A percentile compares a stretch with the other conserved stretches of the same genome.
phyloP scores from a whole-genome alignment of 768 basidiomycete species.

The Rhizopogon vesiculosus region DNA sequence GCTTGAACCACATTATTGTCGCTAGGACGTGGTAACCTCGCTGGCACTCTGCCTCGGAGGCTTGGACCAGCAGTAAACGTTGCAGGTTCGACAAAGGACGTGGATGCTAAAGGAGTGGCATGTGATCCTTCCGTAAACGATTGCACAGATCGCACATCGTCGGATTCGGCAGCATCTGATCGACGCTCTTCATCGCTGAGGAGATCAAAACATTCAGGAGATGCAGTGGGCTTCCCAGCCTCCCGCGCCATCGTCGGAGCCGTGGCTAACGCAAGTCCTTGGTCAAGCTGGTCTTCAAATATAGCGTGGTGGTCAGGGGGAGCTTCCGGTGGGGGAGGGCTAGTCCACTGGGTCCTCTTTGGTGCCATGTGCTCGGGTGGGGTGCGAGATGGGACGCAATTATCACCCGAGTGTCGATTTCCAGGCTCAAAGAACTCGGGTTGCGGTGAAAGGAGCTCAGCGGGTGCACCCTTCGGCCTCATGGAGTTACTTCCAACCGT shows the following conservation, averaged over 20 bases:
- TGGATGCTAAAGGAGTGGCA: slow-evolving; percentile 13
- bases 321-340: slow-evolving; percentile 77
- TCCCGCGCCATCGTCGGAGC: slow-evolving; percentile 58
- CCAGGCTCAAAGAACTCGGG: slow-evolving; percentile 42
- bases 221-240: slow-evolving; percentile 43
- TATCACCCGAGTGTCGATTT: slow-evolving; percentile 25
- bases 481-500: slow-evolving; percentile 59
- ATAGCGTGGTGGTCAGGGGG: slow-evolving; percentile 58
- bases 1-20: slow-evolving; percentile 4
- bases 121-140: slow-evolving; percentile 56
- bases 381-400: slow-evolving; percentile 34
- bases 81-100: slow-evolving; percentile 5
- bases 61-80: slow-evolving; percentile 5
- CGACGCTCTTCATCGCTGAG: slow-evolving; percentile 62
- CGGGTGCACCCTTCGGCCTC: slow-evolving; percentile 39
- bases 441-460: slow-evolving; percentile 50
- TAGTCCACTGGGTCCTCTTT: slow-evolving; percentile 77
- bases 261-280: slow-evolving; percentile 65
- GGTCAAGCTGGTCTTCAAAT: slow-evolving; percentile 65
- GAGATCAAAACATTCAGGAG: slow-evolving; percentile 55
- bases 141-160: slow-evolving; percentile 64
- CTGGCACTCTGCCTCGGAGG: slow-evolving; percentile 21
- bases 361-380: slow-evolving; percentile 80
- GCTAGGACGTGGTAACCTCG: slow-evolving; percentile 8
- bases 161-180: slow-evolving; percentile 58